Percentiles rank a stretch among this genome's conserved stretches.
Evolutionary conservation across 140 eudicot genomes (phyloP).

Genomic region (Oenanthe javanica): DNA sequence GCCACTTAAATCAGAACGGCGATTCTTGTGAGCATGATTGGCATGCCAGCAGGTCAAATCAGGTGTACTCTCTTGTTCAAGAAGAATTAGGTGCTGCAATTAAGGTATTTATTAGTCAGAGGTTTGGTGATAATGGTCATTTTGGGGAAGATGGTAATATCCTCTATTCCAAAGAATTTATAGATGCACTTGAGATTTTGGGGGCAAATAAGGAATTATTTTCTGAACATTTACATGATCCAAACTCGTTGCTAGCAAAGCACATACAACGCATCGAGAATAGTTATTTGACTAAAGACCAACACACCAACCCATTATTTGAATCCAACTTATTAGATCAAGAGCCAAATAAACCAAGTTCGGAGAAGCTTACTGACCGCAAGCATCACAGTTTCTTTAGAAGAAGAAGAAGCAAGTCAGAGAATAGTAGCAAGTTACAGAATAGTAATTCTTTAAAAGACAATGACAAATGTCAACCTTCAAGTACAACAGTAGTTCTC

Average conservation of each 20-base stretch:
- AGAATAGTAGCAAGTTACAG: conserved; percentile 52
- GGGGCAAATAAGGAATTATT: conserved; percentile 61
- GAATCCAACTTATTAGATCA: conserved; percentile 38
- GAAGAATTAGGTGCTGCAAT: conserved; percentile 61
- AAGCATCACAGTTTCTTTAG: conserved; percentile 65
- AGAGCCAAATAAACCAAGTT: conserved; percentile 19
- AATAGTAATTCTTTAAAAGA: conserved; percentile 35
- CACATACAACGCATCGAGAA: conserved; percentile 26
- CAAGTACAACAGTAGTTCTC: conserved; percentile 63
- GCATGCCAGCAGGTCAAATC: conserved; percentile 21
- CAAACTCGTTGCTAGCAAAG: conserved; percentile 44
- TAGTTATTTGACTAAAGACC: conserved; percentile 27
- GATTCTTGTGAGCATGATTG: conserved; percentile 17
- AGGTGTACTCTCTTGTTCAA: conserved; percentile 33
- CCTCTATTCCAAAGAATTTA: conserved; percentile 40
- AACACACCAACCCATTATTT: conserved; percentile 31
- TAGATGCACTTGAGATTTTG: conserved; percentile 50
- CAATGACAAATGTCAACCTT: conserved; percentile 25
- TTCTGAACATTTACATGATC: conserved; percentile 60
- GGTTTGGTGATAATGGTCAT: conserved; percentile 21
- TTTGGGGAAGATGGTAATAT: conserved; percentile 26
- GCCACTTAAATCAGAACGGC: conserved; percentile 33
- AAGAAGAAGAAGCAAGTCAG: conserved; percentile 68
- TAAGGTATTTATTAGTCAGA: conserved; percentile 47
- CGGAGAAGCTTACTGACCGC: conserved; percentile 28